Base-by-base conservation (phyloP, 164 flowering plant species). In the Protea cynaroides region DNA sequence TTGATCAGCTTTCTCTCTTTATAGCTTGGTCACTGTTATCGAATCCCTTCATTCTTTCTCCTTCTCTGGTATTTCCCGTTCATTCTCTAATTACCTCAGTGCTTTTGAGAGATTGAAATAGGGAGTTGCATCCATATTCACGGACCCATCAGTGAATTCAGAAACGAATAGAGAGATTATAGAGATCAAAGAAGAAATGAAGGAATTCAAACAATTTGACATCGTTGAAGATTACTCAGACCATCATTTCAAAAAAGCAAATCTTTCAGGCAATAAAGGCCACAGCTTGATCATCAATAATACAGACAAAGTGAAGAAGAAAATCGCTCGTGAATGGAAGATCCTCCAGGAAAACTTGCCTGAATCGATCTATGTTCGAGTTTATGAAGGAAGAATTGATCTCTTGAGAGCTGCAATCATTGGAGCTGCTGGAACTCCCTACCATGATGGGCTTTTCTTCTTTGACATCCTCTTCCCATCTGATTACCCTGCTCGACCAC, bases 361-460 rank as follows among this genome's bases (percentile, higher is more conserved):
- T 1, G 61, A 60, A 4, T 25, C 68, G 14, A 70, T 70, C 36
- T 69, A 7, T 13, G 73, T 74, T 19, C 60, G 73, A 43, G 73
- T 25, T 21, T 80, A 73, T 40, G 76, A 78, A 18, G 51, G 37
- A 14, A 50, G 78, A 29, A 65, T 72, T 3, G 80, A 80, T 59
- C 67, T 80, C 7, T 58, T 80, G 9, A 75, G 79, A 55, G 83
- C 80, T 15, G 81, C 64, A 18, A 75, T 80, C 4, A 34, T 78
- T 12, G 83, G 83, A 12, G 36, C 76, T 8, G 12, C 55, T 1
- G 80, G 72, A 8, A 80, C 83, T 4, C 81, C 83, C 4, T 80
- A 80, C 64, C 71, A 75, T 43, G 70, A 80, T 47, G 77, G 81
- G 4, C 74, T 80, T 9, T 80, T 75, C 70, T 78, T 80, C 63